phyloP scores from a whole-genome alignment of 1,284 basidiomycete species.

The Takashimella koratensis region DNA sequence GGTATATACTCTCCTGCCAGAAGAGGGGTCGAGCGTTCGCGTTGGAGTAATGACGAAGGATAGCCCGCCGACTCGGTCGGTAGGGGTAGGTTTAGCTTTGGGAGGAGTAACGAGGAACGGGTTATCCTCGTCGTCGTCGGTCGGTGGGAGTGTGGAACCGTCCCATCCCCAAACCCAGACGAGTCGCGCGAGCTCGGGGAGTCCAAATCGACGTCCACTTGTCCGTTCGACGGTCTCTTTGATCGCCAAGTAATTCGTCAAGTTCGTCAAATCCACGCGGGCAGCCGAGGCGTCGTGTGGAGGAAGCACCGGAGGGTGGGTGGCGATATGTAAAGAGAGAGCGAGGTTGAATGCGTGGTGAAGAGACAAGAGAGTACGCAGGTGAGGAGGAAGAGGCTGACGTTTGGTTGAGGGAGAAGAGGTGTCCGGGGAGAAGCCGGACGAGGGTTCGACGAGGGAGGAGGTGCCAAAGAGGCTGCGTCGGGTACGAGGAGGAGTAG shows the following conservation, averaged over 20 bases:
- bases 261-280: slow-evolving; percentile 34
- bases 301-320: slow-evolving; percentile 47
- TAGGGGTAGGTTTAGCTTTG: neutral
- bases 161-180: slow-evolving; percentile 50
- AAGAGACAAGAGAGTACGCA: slow-evolving; percentile 41
- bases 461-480: neutral
- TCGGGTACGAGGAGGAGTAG: neutral
- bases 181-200: slow-evolving; percentile 42
- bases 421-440: too few relatives aligned
- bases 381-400: slow-evolving; percentile 36
- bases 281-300: slow-evolving; percentile 34
- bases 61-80: slow-evolving; percentile 20
- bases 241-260: slow-evolving; percentile 44
- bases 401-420: neutral
- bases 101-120: slow-evolving; percentile 12
- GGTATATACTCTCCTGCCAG: slow-evolving; percentile 37
- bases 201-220: slow-evolving; percentile 39
- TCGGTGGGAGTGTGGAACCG: slow-evolving; percentile 26
- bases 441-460: neutral
- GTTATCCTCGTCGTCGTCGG: slow-evolving; percentile 19
- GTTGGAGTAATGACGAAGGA: slow-evolving; percentile 46
- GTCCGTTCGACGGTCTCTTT: slow-evolving; percentile 45
- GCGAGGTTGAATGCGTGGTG: slow-evolving; percentile 48
- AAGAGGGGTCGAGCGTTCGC: slow-evolving; percentile 38
- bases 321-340: slow-evolving; percentile 46